Percentiles rank a stretch among this genome's conserved stretches.
phyloP scores from a whole-genome alignment of 2,329 filamentous ascomycete genomes.

The Xylariaceae sp. region DNA sequence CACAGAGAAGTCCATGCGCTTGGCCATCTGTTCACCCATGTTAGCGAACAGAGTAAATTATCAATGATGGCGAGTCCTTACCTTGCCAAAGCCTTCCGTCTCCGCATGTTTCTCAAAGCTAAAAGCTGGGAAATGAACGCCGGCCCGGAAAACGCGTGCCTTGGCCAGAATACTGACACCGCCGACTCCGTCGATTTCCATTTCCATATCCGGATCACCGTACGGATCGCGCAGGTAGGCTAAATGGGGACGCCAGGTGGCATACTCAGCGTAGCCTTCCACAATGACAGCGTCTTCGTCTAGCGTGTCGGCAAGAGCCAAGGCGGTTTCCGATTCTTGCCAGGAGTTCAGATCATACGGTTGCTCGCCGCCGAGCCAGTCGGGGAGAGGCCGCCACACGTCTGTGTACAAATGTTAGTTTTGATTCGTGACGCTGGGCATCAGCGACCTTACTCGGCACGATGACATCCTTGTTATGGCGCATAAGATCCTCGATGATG shows the following conservation, averaged over 20 bases:
- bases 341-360: conserved; percentile 98
- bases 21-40: conserved; percentile 71
- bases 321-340: conserved; percentile 96
- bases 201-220: conserved; percentile 97
- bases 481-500: conserved; percentile 95
- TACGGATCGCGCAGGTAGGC: conserved; percentile 96
- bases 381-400: conserved; percentile 96
- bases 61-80: conserved; percentile 38
- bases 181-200: conserved; percentile 97
- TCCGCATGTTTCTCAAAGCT: conserved; percentile 98
- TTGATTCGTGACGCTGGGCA: neutral
- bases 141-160: conserved; percentile 87
- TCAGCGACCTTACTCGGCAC: conserved; percentile 74
- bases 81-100: conserved; percentile 98
- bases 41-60: conserved; percentile 10
- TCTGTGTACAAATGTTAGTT: conserved; percentile 47
- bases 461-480: conserved; percentile 97
- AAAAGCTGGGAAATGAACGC: conserved; percentile 96
- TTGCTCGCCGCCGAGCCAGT: conserved; percentile 97
- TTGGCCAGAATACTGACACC: conserved; percentile 97
- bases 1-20: conserved; percentile 91
- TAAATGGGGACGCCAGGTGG: conserved; percentile 94
- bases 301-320: conserved; percentile 86
- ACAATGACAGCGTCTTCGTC: conserved; percentile 99
- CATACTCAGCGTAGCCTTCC: conserved; percentile 97